Evolutionary conservation across 805 yeast genomes (phyloP), one percentile per base, ranked within the genome.

Genomic region (Candida fluviatilis): DNA sequence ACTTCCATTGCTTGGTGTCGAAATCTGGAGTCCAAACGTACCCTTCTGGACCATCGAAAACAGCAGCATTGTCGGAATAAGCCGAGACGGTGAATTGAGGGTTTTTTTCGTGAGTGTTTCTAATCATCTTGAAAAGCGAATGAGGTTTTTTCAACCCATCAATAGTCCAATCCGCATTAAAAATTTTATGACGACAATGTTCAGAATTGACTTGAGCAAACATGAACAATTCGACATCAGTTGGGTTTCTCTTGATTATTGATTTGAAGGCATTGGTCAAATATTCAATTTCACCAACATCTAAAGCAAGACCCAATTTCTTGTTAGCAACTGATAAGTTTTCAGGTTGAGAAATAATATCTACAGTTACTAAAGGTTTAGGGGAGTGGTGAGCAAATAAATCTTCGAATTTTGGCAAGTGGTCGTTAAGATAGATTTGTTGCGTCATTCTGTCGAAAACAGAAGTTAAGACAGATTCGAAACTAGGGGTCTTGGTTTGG

Each of bases 161-260:
- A 47, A 93, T 86, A 47, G 85, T 85, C 99, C 99, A 93, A 53
- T 86, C 95, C 31, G 99, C 99, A 57, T 93, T 93, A 75, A 93
- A 93, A 50, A 93, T 93, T 70, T 93, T 93, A 70, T 93, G 99
- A 63, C 99, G 86, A 72, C 99, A 93, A 69, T 93, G 99, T 67
- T 93, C 99, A 18, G 97, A 89, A 71, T 93, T 93, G 50, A 93
- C 99, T 69, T 93, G 99, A 30, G 99, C 99, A 71, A 93, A 93
- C 97, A 93, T 93, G 66, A 93, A 93, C 46, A 93, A 73, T 66
- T 93, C 99, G 17, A 89, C 98, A 62, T 93, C 99, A 23, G 98
- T 91, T 38, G 99, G 98, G 58, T 90, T 87, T 63, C 98, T 80
- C 34, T 83, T 80, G 48, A 83, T 68, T 24, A 74, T 75, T 36